A percentile compares a stretch with the other conserved stretches of the same genome.
phyloP scores from a whole-genome alignment of 1,139 yeast genomes.

The Diutina ranongensis region DNA sequence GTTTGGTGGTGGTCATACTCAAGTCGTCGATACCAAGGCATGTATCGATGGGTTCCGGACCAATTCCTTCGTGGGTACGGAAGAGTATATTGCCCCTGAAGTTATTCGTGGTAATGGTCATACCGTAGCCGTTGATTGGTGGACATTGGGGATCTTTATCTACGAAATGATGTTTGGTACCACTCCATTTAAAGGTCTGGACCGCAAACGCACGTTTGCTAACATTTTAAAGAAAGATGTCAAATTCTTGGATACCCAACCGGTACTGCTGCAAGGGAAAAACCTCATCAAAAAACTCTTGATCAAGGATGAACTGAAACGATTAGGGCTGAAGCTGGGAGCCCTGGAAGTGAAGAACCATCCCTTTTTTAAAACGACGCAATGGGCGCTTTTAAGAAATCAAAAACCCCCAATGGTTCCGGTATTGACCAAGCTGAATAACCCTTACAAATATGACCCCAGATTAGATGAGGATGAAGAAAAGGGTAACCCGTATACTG shows the following conservation, averaged over 20 bases:
- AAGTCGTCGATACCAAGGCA: conserved; percentile 68
- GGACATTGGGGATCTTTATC: conserved; percentile 89
- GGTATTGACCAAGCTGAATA: conserved; percentile 42
- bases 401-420: conserved; percentile 95
- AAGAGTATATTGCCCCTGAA: conserved; percentile 96
- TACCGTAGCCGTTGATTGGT: conserved; percentile 97
- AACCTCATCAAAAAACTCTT: conserved; percentile 68
- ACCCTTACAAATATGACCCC: not conserved
- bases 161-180: conserved; percentile 93
- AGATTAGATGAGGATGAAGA: conserved; percentile 3
- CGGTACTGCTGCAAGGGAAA: conserved; percentile 65
- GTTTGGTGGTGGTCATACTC: conserved; percentile 12
- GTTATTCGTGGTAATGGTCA: conserved; percentile 96
- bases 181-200: conserved; percentile 90
- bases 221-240: conserved; percentile 80
- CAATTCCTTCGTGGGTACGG: conserved; percentile 96
- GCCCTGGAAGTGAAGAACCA: conserved; percentile 91
- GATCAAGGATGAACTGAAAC: conserved; percentile 77
- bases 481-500: not conserved
- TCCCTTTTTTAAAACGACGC: conserved; percentile 78
- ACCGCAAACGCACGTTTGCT: conserved; percentile 80
- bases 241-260: conserved; percentile 45
- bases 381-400: conserved; percentile 90
- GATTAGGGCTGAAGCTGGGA: conserved; percentile 86
- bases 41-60: conserved; percentile 95